These are phyloP conservation scores for Alternaria novae-zelandiae DNA, from an alignment of 2,329 filamentous ascomycete species.

Conservation along the genomic window DNA sequence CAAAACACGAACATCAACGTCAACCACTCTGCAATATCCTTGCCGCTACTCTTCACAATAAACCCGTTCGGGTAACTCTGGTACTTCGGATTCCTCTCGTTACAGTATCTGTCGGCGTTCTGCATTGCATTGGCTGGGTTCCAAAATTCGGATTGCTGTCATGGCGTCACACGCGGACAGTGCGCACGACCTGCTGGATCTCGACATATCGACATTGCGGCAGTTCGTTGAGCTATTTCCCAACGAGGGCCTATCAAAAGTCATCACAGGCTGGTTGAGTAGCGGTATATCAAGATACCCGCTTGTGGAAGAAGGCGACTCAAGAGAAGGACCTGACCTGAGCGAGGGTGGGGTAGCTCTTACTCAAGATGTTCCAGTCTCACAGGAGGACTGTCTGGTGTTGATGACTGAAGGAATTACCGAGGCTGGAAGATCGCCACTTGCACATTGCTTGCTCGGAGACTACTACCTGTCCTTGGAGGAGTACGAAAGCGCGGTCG, in stretches of 20 bases:
- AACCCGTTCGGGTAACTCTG: background rate
- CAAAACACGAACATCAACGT: slow-evolving; percentile 29
- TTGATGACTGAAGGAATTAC: slow-evolving; percentile 71
- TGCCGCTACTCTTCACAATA: background rate
- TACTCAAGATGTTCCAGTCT: slow-evolving; percentile 62
- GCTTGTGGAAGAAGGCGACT: slow-evolving; percentile 45
- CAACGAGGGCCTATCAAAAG: slow-evolving; percentile 78
- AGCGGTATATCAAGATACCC: slow-evolving; percentile 87
- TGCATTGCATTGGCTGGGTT: slow-evolving; percentile 1
- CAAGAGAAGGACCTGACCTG: slow-evolving; percentile 51
- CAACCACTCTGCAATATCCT: slow-evolving; percentile 11
- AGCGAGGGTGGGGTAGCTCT: slow-evolving; percentile 51
- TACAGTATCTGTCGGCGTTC: slow-evolving; percentile 1
- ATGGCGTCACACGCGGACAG: slow-evolving; percentile 47
- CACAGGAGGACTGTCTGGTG: slow-evolving; percentile 78
- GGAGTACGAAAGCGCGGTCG: slow-evolving; percentile 81
- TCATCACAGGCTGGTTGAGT: slow-evolving; percentile 80
- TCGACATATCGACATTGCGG: slow-evolving; percentile 78
- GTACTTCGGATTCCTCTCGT: background rate
- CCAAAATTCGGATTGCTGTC: slow-evolving; percentile 10
- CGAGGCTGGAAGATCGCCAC: slow-evolving; percentile 67
- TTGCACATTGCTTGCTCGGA: slow-evolving; percentile 82
- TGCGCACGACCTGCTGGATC: slow-evolving; percentile 59
- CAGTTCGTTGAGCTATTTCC: slow-evolving; percentile 87
- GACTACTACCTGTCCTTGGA: slow-evolving; percentile 85